Base-by-base conservation (phyloP, 139 green algal species). In the Chlorella sp. region DNA sequence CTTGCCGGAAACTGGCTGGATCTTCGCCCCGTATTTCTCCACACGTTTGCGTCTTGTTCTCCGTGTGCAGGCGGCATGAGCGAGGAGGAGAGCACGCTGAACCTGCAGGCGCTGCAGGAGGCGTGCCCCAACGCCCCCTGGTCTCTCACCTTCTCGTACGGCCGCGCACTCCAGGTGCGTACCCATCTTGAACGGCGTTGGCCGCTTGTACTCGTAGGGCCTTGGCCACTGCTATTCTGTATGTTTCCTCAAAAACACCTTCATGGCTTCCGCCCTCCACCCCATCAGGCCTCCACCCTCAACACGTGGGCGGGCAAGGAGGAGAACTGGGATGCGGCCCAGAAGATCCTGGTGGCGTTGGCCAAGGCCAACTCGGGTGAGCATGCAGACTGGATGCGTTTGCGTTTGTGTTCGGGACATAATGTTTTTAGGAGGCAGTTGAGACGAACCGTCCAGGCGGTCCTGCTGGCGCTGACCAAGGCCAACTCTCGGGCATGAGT, bases 131-230 rank as follows among this genome's bases (percentile, higher is more conserved):
- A 94, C 83, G 65, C 93, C 9, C 96, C 96, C 32, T 99, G 96
- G 96, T 87, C 89, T n/a, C 88, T 99, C 28, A 98, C 96, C 38
- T 99, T 98, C 91, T 95, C 88, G 40, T 98, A 97, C 84, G 95
- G 93, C 76, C 84, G 95, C 62, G 96, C 96, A 5, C 91, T 99
- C 60, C 77, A 83, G 77, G 95, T 98, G 84, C 30, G 68, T 7
- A 32, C 69, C n/a, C 48, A 44, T 36, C 34, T 46, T 6, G 9
- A 30, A 72, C 3, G 56, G 6, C 22, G 56, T 65, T 20, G 56
- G 56, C 30, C 3, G 6, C 30, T 65, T 16, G 56, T 65, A 24
- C n/a, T n/a, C 13, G 56, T 65, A 16, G 7, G 56, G 13, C 30
- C 22, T 65, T 20, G 13, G 56, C 56, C 3, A 24, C 56, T 20